Base-by-base conservation (phyloP, 257 asterid genomes). In the Verbena officinalis region DNA sequence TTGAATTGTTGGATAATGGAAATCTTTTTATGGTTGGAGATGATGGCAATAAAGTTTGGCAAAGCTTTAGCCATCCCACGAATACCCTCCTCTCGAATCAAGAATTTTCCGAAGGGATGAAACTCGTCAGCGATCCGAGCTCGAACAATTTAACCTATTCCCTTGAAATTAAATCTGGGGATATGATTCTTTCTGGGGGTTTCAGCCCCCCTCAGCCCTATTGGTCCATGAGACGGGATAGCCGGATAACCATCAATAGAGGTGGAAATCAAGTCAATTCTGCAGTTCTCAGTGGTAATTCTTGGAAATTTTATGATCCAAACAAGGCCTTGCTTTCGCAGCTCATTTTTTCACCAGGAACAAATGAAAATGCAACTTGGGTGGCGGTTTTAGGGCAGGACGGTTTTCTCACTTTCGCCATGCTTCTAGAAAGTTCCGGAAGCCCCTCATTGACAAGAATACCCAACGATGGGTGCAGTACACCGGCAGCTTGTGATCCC, bases 401-500 rank as follows among this genome's bases (percentile, higher is more conserved):
- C 43, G 95, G 99, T 14, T 68, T 53, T 55, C 63, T 94, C 59
- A 78, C 78, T 6, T 94, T 94, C 71, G 23, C 64, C 56, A 63
- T 65, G 76, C 97, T 94, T 64, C 84, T 72, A 67, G 71, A 54
- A 2, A 76, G 78, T 42, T 66, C 84, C 9, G 1, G 67, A 4
- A 59, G 19, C 33, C 78, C 84, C 16, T 81, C 95, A 0, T 4
- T 77, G 3, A 75, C 71, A 8, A 82, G 23, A 72, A 86, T 94
- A 64, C 99, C 99, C 8, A 75, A 69, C 34, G 88, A 91, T 67
- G 79, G 67, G 34, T 91, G 98, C 44, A 74, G 89, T 23, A 79
- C 85, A 9, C 96, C 95, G 0, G 73, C 95, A 21, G 91, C 96
- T n/a, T 91, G 98, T 61, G 92, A 82, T 45, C 88, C 95, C 0